Evolutionary conservation across 371 early-diverging fungal genomes (phyloP).

Genomic region (Mucor velutinosus): DNA sequence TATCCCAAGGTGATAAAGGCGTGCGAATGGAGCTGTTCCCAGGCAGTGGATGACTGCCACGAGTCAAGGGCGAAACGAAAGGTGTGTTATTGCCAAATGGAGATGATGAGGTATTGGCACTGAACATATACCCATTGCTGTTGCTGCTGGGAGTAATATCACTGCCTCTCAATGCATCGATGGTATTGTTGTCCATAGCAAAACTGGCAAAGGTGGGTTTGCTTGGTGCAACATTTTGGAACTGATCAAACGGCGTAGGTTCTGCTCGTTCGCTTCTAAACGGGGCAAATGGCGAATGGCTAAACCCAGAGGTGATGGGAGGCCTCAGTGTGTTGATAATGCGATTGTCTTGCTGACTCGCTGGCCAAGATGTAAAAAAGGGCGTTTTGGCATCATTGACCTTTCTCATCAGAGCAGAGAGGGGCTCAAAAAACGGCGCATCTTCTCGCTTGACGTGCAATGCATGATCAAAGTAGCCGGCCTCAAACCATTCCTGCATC

Average conservation of each 20-base stretch:
- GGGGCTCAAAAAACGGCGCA: conserved; percentile 60
- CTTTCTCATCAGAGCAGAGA: conserved; percentile 54
- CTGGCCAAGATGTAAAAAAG: conserved; percentile 36
- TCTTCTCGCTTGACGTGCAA: conserved; percentile 71
- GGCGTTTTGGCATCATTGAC: conserved; percentile 55
- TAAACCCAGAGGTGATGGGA: neutral
- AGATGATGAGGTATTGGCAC: neutral
- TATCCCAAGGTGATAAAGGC: neutral
- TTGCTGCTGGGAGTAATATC: neutral
- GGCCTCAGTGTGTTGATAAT: neutral
- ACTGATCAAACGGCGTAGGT: neutral
- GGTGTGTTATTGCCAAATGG: neutral
- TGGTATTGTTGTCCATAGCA: neutral
- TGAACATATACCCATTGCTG: neutral
- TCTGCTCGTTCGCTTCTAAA: neutral
- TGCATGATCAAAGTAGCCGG: conserved; percentile 67
- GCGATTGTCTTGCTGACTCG: neutral
- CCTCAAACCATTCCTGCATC: conserved; percentile 80
- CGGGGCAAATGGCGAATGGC: neutral
- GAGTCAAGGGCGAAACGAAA: neutral
- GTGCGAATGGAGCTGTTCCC: neutral
- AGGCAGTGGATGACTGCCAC: neutral
- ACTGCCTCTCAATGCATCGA: neutral
- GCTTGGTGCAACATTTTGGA: neutral
- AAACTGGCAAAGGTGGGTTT: neutral